Evolutionary conservation across 768 basidiomycete species (phyloP).

Genomic region (Leccinellum rugosiceps): DNA sequence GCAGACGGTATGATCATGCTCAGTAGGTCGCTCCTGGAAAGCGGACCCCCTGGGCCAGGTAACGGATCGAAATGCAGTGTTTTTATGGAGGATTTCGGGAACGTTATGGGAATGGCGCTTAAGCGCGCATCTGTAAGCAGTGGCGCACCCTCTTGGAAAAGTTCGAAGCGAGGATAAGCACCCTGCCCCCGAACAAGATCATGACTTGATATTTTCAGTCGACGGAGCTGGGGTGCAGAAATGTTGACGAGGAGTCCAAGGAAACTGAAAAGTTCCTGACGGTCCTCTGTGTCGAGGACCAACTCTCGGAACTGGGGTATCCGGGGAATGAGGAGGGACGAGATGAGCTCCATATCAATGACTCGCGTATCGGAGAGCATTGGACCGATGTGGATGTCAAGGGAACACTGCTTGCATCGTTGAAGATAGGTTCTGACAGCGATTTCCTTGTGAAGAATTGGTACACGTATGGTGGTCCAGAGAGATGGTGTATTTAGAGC

Average conservation of each 20-base stretch:
- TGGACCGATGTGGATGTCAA: constrained; percentile 33
- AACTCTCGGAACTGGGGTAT: constrained; percentile 31
- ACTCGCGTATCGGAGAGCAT: constrained; percentile 19
- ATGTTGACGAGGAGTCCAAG: constrained; percentile 21
- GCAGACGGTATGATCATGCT: constrained; percentile 29
- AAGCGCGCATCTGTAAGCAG: constrained; percentile 31
- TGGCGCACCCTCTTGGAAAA: constrained; percentile 33
- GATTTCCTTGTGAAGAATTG: constrained; percentile 28
- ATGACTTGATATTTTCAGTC: constrained; percentile 29
- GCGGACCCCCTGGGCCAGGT: constrained; percentile 28
- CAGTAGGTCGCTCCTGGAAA: constrained; percentile 26
- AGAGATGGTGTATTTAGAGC: constrained; percentile 34
- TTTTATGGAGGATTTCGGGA: constrained; percentile 25
- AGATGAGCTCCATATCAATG: constrained; percentile 22
- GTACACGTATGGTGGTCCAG: constrained; percentile 35
- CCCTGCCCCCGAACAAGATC: constrained; percentile 26
- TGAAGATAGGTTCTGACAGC: constrained; percentile 30
- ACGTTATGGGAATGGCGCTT: constrained; percentile 32
- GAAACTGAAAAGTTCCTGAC: constrained; percentile 26
- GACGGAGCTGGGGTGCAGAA: constrained; percentile 26
- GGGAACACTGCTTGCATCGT: constrained; percentile 31
- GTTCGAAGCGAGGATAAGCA: constrained; percentile 26
- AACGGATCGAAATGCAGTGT: constrained; percentile 35
- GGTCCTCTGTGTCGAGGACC: constrained; percentile 30
- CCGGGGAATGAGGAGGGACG: constrained; percentile 28